Evolutionary conservation across 176 grass and related monocot species (phyloP).

Genomic region (Oryza rufipogon): DNA sequence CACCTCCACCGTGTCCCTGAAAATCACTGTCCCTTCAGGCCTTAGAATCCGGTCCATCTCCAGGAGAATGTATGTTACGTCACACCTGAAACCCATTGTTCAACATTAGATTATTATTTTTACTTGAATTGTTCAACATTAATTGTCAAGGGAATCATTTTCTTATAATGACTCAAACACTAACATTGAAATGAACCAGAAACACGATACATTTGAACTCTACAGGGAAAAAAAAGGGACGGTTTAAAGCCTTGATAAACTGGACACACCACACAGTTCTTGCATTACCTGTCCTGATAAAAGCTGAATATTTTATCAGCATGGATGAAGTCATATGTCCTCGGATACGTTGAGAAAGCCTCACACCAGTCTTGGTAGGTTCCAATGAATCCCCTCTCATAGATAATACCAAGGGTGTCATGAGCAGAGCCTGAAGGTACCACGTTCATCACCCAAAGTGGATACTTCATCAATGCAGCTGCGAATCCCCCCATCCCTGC

Average conservation of each 20-base stretch:
- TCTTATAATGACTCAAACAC: background rate
- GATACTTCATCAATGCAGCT: constrained; percentile 63
- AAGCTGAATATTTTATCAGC: constrained; percentile 68
- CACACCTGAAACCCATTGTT: constrained; percentile 54
- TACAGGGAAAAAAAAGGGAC: background rate
- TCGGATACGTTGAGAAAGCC: constrained; percentile 87
- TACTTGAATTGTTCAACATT: background rate
- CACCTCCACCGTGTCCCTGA: constrained; percentile 61
- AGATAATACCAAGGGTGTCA: constrained; percentile 67
- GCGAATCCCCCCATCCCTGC: constrained; percentile 60
- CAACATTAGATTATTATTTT: background rate
- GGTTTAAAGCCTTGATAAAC: background rate
- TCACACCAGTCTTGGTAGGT: constrained; percentile 89
- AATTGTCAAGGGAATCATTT: background rate
- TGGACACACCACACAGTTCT: background rate
- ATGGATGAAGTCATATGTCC: constrained; percentile 88
- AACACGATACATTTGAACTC: background rate
- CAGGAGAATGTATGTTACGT: constrained; percentile 63
- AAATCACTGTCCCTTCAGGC: constrained; percentile 77
- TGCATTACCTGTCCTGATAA: constrained; percentile 67
- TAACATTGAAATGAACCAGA: background rate
- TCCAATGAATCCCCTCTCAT: constrained; percentile 82
- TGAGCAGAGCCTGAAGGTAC: constrained; percentile 42
- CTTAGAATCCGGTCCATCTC: constrained; percentile 83
- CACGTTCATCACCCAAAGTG: constrained; percentile 88